phyloP scores from a whole-genome alignment of 495 filamentous ascomycete genomes.

The Penicillium lividum region DNA sequence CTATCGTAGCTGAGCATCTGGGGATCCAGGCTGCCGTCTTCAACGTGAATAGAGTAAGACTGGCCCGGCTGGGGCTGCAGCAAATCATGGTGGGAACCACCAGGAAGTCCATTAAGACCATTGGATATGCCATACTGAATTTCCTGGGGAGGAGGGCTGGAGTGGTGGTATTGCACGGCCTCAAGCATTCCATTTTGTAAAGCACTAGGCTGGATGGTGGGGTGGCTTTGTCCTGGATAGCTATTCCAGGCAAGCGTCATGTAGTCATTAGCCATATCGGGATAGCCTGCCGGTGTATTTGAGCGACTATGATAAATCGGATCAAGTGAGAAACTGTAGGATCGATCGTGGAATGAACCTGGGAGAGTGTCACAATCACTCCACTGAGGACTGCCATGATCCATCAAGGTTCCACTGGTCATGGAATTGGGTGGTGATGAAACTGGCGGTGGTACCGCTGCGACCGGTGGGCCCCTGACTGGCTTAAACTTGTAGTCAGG shows the following conservation, averaged over 20 bases:
- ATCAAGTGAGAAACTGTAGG: slow-evolving; percentile 31
- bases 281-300: not conserved
- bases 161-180: slow-evolving; percentile 29
- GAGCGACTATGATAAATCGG: not conserved
- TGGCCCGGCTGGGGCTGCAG: slow-evolving; percentile 39
- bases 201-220: slow-evolving; percentile 49
- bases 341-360: slow-evolving; percentile 20
- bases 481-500: slow-evolving; percentile 96
- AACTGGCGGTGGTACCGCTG: slow-evolving; percentile 33
- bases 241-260: slow-evolving; percentile 37
- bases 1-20: slow-evolving; percentile 39
- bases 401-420: slow-evolving; percentile 11
- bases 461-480: slow-evolving; percentile 60
- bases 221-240: slow-evolving; percentile 66
- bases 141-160: slow-evolving; percentile 29
- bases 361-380: slow-evolving; percentile 33
- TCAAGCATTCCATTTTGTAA: slow-evolving; percentile 30
- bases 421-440: not conserved
- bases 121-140: slow-evolving; percentile 35
- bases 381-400: slow-evolving; percentile 24
- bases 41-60: slow-evolving; percentile 17
- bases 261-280: slow-evolving; percentile 16
- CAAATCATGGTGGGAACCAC: slow-evolving; percentile 54
- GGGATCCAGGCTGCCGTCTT: slow-evolving; percentile 45
- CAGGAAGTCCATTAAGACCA: slow-evolving; percentile 53